These are phyloP conservation scores for Uronychia binucleata DNA, from an alignment of 73 alveolate genomes.

Conservation along the genomic window DNA sequence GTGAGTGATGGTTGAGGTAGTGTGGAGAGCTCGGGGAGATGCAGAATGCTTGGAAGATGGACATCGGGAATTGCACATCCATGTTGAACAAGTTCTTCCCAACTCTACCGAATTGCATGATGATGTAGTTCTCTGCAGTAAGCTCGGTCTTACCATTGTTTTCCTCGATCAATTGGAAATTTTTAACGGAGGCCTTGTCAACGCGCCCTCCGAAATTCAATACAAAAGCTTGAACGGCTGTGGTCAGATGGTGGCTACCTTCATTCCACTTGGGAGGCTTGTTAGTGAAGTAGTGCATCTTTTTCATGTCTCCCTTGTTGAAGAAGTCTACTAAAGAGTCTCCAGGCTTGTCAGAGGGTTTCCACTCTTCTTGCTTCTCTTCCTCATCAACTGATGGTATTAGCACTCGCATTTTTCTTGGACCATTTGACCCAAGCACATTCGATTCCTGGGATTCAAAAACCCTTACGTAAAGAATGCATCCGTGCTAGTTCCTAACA, in stretches of 20 bases:
- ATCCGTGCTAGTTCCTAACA: conserved; percentile 70
- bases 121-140: conserved; percentile 73
- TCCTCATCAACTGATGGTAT: conserved; percentile 69
- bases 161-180: conserved; percentile 75
- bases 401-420: conserved; percentile 89
- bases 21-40: conserved; percentile 78
- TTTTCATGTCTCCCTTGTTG: conserved; percentile 56
- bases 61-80: conserved; percentile 86
- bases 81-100: conserved; percentile 83
- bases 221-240: conserved; percentile 73
- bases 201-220: conserved; percentile 88
- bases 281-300: conserved; percentile 63
- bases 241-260: background rate
- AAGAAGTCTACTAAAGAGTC: conserved; percentile 62
- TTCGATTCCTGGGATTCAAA: conserved; percentile 58
- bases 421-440: conserved; percentile 89
- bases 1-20: too few relatives aligned
- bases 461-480: conserved; percentile 58
- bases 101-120: conserved; percentile 87
- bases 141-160: conserved; percentile 41
- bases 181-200: conserved; percentile 83
- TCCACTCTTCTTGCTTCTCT: conserved; percentile 47
- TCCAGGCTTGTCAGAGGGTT: conserved; percentile 51
- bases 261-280: conserved; percentile 84
- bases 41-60: conserved; percentile 81